Conservation (phyloP, 768 basidiomycete species). For the Pleurotus djamor region DNA sequence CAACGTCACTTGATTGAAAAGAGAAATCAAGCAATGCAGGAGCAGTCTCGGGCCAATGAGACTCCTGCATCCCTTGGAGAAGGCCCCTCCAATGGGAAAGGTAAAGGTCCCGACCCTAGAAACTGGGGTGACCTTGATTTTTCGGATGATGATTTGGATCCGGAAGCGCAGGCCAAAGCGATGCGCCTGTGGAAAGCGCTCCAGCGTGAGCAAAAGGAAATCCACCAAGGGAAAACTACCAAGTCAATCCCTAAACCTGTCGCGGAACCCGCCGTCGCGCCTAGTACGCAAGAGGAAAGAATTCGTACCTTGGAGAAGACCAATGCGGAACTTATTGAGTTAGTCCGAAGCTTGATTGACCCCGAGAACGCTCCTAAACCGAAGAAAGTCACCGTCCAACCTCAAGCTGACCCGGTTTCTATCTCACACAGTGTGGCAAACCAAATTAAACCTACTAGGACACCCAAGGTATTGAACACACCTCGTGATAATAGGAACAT, state of each 20-base stretch:
- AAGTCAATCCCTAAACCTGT: no score
- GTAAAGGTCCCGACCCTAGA: conserved; percentile 17
- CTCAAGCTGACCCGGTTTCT: not conserved
- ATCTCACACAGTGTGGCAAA: not conserved
- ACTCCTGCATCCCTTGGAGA: not conserved
- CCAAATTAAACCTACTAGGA: not conserved
- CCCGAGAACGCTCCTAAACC: not conserved
- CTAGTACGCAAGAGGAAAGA: no score
- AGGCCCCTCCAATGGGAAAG: conserved; percentile 11
- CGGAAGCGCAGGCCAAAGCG: conserved; percentile 12
- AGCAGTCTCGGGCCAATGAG: not conserved
- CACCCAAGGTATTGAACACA: not conserved
- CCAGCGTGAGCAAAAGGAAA: not conserved
- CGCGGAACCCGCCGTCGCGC: not conserved
- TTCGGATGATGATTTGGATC: conserved; percentile 11
- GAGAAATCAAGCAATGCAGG: not conserved
- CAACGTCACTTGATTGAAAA: not conserved
- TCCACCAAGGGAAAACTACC: not conserved
- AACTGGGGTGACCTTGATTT: conserved; percentile 19
- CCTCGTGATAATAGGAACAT: not conserved
- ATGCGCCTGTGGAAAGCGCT: not conserved
- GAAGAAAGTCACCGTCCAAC: not conserved
- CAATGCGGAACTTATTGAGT: not conserved
- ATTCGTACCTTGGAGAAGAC: no score
- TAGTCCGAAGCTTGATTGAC: not conserved